These are phyloP conservation scores for Claviceps humidiphila DNA, from an alignment of 2,329 filamentous ascomycete genomes.

Conservation along the genomic window DNA sequence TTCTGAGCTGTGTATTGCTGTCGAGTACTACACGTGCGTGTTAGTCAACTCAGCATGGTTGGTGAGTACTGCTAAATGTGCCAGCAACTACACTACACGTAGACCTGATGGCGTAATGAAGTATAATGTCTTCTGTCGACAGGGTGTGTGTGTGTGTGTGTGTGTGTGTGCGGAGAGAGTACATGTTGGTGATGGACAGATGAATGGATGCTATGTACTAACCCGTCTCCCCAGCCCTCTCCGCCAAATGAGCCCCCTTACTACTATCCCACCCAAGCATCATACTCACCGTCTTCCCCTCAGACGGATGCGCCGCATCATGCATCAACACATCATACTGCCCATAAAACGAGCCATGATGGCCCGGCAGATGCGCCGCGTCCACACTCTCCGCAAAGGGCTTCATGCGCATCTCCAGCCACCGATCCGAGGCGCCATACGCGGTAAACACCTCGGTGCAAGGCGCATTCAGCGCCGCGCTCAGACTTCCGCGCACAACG, in stretches of 20 bases:
- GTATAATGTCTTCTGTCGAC: no score
- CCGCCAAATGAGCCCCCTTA: conserved; percentile 22
- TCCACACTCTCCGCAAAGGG: conserved; percentile 15
- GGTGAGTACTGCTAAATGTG: neutral
- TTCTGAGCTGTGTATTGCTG: conserved; percentile 20
- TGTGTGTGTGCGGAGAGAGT: no score
- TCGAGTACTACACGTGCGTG: conserved; percentile 18
- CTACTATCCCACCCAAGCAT: conserved; percentile 27
- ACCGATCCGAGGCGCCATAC: conserved; percentile 19
- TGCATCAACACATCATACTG: conserved; percentile 19
- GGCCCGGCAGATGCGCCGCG: conserved; percentile 15
- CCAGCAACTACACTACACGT: no score
- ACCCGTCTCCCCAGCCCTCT: conserved; percentile 19
- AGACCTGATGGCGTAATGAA: no score
- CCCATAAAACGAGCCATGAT: conserved; percentile 19
- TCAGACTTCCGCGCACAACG: conserved; percentile 10
- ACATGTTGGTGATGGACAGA: neutral
- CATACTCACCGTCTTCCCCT: conserved; percentile 18
- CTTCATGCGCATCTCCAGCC: conserved; percentile 17
- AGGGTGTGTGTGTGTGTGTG: no score
- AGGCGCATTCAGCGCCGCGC: conserved; percentile 20
- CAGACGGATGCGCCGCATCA: conserved; percentile 14
- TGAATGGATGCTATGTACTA: conserved; percentile 2
- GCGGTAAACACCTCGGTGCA: conserved; percentile 26
- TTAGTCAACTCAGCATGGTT: neutral